Base-by-base conservation (phyloP, 345 rosid genomes). In the Syzygium grande region DNA sequence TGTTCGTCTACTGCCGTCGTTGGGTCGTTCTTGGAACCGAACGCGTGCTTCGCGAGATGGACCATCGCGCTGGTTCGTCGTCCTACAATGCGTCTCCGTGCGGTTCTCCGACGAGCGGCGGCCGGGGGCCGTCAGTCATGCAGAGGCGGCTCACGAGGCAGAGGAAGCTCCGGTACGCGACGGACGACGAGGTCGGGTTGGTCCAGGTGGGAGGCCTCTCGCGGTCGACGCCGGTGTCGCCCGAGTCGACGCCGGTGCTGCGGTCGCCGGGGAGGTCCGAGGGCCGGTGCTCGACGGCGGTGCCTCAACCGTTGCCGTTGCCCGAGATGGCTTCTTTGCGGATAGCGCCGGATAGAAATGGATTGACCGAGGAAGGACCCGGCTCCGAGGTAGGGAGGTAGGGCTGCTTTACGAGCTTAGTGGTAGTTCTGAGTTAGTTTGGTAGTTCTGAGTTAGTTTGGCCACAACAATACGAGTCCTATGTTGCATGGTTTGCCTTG, bases 251-350 rank as follows among this genome's bases (percentile, higher is more conserved):
- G 19, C 73, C 34, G 63, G 86, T 43, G 86, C 52, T 83, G 34
- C 89, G 87, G 73, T 90, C 94, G 52, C 87, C 89, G 6, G 86
- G 87, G n/a, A 46, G 90, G 29, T 73, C 86, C 59, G 90, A 89
- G 11, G 88, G 78, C 87, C 87, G 92, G 89, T 88, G 92, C 55
- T 88, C 93, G 25, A 78, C 90, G 5, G 91, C 93, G 41, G 89
- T 90, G 58, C 95, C 97, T 6, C 93, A 89, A 46, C 97, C 95
- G 27, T 85, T 95, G 91, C 97, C 97, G 46, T 93, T 91, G 1
- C 98, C 98, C 21, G 94, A 88, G 23, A 56, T 65, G 15, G 41
- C 55, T 53, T 23, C 65, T 49, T 56, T 88, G 43, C 84, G 86
- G 87, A 84, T 86, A 38, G 83, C 83, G 49, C 83, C 49, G 49